phyloP scores from a whole-genome alignment of 208 protist genomes.

The Strigomonas galati region DNA sequence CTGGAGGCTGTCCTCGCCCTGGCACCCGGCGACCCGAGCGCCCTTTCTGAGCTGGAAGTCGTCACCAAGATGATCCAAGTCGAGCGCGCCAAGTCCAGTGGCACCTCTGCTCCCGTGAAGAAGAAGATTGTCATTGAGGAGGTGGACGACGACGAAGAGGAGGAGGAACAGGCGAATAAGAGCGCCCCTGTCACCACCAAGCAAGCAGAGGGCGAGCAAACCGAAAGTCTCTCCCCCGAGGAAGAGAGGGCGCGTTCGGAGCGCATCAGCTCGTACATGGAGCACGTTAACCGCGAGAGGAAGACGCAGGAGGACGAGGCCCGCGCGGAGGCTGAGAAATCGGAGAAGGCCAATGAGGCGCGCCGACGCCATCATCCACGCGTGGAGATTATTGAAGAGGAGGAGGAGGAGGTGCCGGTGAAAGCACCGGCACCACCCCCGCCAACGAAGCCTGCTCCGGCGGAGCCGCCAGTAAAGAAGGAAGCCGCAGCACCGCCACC shows the following conservation, averaged over 20 bases:
- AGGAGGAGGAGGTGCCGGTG: slow-evolving; percentile 26
- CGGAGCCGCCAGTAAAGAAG: slow-evolving; percentile 1
- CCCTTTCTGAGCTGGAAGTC: slow-evolving; percentile 60
- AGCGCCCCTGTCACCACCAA: slow-evolving; percentile 5
- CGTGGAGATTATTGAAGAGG: slow-evolving; percentile 78
- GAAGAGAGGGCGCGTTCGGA: slow-evolving; percentile 26
- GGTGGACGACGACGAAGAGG: slow-evolving; percentile 83
- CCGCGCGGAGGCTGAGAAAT: slow-evolving; percentile 27
- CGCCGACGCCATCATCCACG: slow-evolving; percentile 38
- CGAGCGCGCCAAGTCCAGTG: slow-evolving; percentile 34
- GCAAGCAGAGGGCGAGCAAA: background rate
- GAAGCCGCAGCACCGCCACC: background rate
- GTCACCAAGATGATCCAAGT: slow-evolving; percentile 74
- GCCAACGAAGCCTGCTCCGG: slow-evolving; percentile 1
- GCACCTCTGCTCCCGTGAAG: background rate
- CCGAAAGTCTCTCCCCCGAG: slow-evolving; percentile 4
- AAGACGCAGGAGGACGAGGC: slow-evolving; percentile 37
- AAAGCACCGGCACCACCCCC: slow-evolving; percentile 9
- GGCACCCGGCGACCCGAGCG: slow-evolving; percentile 57
- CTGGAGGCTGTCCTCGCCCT: slow-evolving; percentile 85
- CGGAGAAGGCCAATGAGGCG: slow-evolving; percentile 23
- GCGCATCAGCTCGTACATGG: slow-evolving; percentile 14
- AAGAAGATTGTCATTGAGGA: slow-evolving; percentile 83
- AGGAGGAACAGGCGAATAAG: slow-evolving; percentile 22
- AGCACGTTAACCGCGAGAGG: slow-evolving; percentile 34